Percentiles rank a stretch among this genome's conserved stretches.
Evolutionary conservation across 2,329 filamentous ascomycete species (phyloP).

Genomic region (Alternaria atra): DNA sequence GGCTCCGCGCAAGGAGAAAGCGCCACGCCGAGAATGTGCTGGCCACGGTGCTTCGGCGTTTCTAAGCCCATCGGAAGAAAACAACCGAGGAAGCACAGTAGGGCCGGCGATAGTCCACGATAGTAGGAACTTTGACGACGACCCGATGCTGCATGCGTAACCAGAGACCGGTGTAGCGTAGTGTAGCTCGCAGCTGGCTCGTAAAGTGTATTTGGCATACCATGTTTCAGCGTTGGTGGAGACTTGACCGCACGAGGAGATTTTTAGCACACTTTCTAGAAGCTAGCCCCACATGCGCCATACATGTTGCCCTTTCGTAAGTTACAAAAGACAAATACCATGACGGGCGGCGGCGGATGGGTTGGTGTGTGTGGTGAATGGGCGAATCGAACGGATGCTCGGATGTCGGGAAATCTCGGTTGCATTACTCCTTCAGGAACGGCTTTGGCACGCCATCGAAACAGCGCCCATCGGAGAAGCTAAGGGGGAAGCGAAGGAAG

Average conservation of each 20-base stretch:
- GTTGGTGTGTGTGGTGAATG: constrained; percentile 1
- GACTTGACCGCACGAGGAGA: constrained; percentile 3
- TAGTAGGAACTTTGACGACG: constrained; percentile 5
- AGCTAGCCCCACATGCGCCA: not conserved
- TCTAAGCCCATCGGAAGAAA: not conserved
- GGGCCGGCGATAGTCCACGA: constrained; percentile 10
- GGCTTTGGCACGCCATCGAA: not conserved
- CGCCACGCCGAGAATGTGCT: constrained; percentile 19
- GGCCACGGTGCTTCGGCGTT: constrained; percentile 11
- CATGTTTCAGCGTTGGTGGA: constrained; percentile 14
- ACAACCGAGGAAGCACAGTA: constrained; percentile 1
- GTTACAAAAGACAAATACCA: constrained; percentile 7
- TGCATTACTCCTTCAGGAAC: constrained; percentile 7
- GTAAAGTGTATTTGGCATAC: constrained; percentile 17
- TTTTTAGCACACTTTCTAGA: constrained; percentile 9
- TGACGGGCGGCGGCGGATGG: not conserved
- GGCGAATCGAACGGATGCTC: constrained; percentile 6
- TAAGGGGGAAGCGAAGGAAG: constrained; percentile 9
- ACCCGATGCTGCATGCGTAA: constrained; percentile 4
- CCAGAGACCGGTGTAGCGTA: constrained; percentile 3
- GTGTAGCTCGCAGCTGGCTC: constrained; percentile 4
- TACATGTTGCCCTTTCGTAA: not conserved
- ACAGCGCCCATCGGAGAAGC: not conserved
- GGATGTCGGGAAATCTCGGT: constrained; percentile 17
- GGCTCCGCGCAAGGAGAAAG: constrained; percentile 2